Percentiles rank a stretch among this genome's conserved stretches.
Conservation (phyloP, 2,329 filamentous ascomycete genomes). For the Chrysoporthe deuterocubensis region DNA sequence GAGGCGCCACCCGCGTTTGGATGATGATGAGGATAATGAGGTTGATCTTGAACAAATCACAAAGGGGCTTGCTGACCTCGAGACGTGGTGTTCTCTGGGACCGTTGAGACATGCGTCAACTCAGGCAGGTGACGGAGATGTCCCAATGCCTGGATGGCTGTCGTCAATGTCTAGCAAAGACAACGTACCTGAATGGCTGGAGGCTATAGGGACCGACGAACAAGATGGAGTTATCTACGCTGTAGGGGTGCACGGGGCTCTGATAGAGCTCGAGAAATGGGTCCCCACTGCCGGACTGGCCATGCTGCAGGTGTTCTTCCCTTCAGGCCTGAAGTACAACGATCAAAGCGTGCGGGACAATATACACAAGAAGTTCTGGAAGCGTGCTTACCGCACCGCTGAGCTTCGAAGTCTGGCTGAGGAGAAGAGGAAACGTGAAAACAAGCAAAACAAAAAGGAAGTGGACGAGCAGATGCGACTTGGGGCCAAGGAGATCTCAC, state of each 20-base stretch:
- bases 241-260: constrained; percentile 28
- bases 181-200: background rate
- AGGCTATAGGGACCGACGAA: background rate
- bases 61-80: background rate
- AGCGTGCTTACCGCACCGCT: constrained; percentile 25
- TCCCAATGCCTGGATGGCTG: background rate
- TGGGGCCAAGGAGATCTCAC: background rate
- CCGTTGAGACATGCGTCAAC: background rate
- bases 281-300: constrained; percentile 29
- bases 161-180: background rate
- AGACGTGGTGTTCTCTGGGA: background rate
- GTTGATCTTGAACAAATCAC: background rate
- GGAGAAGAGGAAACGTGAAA: background rate
- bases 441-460: background rate
- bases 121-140: background rate
- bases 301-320: constrained; percentile 28
- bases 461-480: background rate
- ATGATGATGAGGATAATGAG: background rate
- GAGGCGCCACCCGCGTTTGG: background rate
- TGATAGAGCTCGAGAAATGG: constrained; percentile 32
- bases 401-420: background rate
- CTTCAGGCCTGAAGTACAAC: constrained; percentile 20
- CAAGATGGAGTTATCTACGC: constrained; percentile 12
- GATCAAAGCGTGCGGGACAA: constrained; percentile 26
- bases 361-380: constrained; percentile 29